Evolutionary conservation across 257 asterid species (phyloP), one percentile per base, ranked within the genome.

Genomic region (Vinca minor): DNA sequence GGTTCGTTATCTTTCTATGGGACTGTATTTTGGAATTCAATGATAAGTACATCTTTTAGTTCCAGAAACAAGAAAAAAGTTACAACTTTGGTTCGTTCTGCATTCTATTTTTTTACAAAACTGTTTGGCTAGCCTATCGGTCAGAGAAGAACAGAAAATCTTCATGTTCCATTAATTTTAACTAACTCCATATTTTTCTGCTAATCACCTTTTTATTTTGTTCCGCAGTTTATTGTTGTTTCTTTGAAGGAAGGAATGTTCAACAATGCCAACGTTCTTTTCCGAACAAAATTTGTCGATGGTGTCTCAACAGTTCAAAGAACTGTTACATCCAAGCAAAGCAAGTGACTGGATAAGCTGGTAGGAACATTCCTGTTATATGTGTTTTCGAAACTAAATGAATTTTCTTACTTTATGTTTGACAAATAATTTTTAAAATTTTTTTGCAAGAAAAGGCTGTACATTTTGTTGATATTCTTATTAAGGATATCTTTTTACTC

Each of bases 261-360:
- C 59, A 86, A 86, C 71, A 88, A 88, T 77, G 98, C 95, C 39
- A 91, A 88, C 69, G 95, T 91, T 76, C 95, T 88, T 71, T 91
- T 86, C 80, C 95, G 96, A 34, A 91, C 98, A 68, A 91, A 91
- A 72, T 91, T 88, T 65, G 95, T 91, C 39, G 96, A 91, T 68
- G 95, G 98, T 36, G 96, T 91, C 69, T 88, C 96, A 55, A 91
- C 96, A n/a, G 98, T 91, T 35, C 96, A 91, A 86, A 88, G 98
- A 80, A 88, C 95, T 20, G 89, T 81, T 38, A 69, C 96, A 48
- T 80, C 82, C 50, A 76, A 87, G 77, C 82, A 80, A 71, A 81
- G 63, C 84, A 83, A 83, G 77, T 84, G 83, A 71, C 49, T 31
- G 62, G 62, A 56, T 10, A 18, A 32, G 26, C 17, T 56, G 13